A percentile compares a stretch with the other conserved stretches of the same genome.
Conservation (phyloP, 1,284 basidiomycete species). For the Paramarasmius palmivorus region DNA sequence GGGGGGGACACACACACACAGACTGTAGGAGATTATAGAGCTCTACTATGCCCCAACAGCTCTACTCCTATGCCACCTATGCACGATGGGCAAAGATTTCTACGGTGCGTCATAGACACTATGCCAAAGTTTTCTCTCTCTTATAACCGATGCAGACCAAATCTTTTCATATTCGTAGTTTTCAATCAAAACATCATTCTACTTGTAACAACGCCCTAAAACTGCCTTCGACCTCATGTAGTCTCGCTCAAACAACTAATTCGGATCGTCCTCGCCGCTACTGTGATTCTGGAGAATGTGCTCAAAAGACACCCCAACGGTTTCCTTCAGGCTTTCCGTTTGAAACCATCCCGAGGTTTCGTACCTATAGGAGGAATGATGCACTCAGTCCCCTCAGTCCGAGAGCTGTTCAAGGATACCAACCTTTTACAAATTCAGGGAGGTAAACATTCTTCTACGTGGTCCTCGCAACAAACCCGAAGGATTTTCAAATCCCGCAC, state of each 20-base stretch:
- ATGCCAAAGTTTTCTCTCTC: not conserved
- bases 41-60: too few species aligned
- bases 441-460: conserved; percentile 27
- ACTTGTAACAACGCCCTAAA: conserved; percentile 31
- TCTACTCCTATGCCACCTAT: too few species aligned
- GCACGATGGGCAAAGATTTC: conserved; percentile 3
- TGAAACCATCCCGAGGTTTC: not conserved
- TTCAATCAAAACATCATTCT: conserved; percentile 28
- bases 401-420: conserved; percentile 30
- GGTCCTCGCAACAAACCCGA: conserved; percentile 28
- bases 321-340: not conserved
- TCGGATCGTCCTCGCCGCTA: conserved; percentile 31
- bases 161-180: conserved; percentile 25
- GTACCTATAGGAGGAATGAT: conserved; percentile 21
- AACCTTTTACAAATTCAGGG: conserved; percentile 26
- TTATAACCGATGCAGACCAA: conserved; percentile 16
- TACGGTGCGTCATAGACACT: not conserved
- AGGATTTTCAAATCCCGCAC: conserved; percentile 28
- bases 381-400: conserved; percentile 34
- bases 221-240: conserved; percentile 32
- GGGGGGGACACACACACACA: too few species aligned
- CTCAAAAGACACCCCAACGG: not conserved
- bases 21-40: too few species aligned
- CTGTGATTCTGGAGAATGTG: conserved; percentile 19
- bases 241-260: conserved; percentile 30